Evolutionary conservation across 2,329 filamentous ascomycete genomes (phyloP).

Genomic region (Lomentospora prolificans): DNA sequence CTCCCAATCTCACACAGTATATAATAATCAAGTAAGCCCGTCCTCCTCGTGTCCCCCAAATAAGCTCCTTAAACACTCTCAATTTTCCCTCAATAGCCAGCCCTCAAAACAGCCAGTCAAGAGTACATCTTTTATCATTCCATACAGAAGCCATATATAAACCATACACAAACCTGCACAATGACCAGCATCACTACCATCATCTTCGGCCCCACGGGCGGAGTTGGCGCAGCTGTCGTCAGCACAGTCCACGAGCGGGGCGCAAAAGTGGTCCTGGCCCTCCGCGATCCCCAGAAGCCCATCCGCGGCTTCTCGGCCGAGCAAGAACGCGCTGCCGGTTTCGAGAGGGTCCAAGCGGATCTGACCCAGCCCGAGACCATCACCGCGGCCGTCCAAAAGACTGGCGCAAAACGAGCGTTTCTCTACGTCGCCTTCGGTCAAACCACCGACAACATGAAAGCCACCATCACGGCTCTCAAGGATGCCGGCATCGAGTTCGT

Average conservation of each 20-base stretch:
- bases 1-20: too few relatives aligned
- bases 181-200: neutral
- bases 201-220: conserved; percentile 5
- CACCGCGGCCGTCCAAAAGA: conserved; percentile 25
- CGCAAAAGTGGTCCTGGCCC: conserved; percentile 1
- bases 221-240: neutral
- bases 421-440: conserved; percentile 28
- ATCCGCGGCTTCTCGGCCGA: conserved; percentile 7
- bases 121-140: too few relatives aligned
- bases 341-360: conserved; percentile 32
- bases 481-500: conserved; percentile 30
- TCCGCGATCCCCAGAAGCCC: neutral
- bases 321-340: conserved; percentile 20
- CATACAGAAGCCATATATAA: too few relatives aligned
- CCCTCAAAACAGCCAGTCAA: too few relatives aligned
- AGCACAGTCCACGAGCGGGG: neutral
- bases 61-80: too few relatives aligned
- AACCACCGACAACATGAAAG: conserved; percentile 27
- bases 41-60: too few relatives aligned
- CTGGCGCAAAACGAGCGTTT: conserved; percentile 36
- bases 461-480: conserved; percentile 30
- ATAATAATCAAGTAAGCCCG: too few relatives aligned
- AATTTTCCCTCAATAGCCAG: too few relatives aligned
- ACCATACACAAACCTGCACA: too few relatives aligned
- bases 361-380: conserved; percentile 30